Evolutionary conservation across 352 stramenopile species (phyloP), one percentile per base, ranked within the genome.

Genomic region (Phytophthora agathidicida): DNA sequence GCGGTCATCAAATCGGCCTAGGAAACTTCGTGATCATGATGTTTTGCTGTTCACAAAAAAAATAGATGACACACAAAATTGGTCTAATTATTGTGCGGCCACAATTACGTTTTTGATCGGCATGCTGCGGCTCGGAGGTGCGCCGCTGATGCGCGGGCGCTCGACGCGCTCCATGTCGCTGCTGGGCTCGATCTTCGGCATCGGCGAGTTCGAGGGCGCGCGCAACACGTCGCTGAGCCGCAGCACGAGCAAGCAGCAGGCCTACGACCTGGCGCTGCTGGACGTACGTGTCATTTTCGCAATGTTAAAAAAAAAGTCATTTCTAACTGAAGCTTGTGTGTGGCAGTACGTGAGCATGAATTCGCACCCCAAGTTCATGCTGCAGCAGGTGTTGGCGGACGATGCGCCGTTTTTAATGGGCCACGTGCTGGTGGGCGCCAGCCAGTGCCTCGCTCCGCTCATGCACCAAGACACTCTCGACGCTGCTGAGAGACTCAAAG

Each of bases 291-390:
- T 28, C 2, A 20, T 1, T 43, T 48, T 14, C 8, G 10, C 14
- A 11, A 39, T 45, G 42, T 46, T n/a, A 30, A 3, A 24, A 20
- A 4, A 28, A 8, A 57, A 53, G 39, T 17, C 9, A 31, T 69
- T 67, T 73, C 37, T 71, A 68, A 71, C 26, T 2, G 26, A 41
- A 13, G 9, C 11, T 14, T 58, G 6, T 36, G 1, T 13, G 24
- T 43, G 37, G 24, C 16, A 93, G 81, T 93, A 89, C 53, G 83
- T 89, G 26, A 73, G 75, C 28, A 91, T 93, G 83, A 93, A 91
- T 33, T 72, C 77, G 47, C 75, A 91, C 54, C 83, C 83, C 13
- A 89, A 90, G 61, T 77, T 83, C 51, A 79, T 88, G 68, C 59
- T 93, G 43, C 75, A 86, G 20, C 73, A 89, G 66, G 72, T 90